Evolutionary conservation across 2,329 filamentous ascomycete genomes (phyloP).

Genomic region (Penicillium sp.): DNA sequence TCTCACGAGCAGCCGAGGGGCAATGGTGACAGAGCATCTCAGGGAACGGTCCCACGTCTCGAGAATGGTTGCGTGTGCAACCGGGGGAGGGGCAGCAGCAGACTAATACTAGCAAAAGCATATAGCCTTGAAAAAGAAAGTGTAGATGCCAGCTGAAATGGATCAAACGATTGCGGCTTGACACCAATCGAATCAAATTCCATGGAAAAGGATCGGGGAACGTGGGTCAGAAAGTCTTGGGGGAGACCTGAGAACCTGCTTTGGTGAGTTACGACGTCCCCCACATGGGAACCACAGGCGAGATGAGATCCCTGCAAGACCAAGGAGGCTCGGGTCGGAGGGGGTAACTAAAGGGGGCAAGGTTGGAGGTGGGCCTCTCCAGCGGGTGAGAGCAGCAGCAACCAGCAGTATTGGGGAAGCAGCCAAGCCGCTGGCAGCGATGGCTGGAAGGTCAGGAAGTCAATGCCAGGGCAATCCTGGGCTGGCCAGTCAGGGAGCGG

Average conservation of each 20-base stretch:
- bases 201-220: slow-evolving; percentile 17
- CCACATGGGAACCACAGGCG: slow-evolving; percentile 25
- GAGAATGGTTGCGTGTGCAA: slow-evolving; percentile 16
- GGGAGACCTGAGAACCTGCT: slow-evolving; percentile 24
- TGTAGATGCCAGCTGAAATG: not conserved
- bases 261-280: slow-evolving; percentile 22
- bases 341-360: slow-evolving; percentile 2
- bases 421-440: slow-evolving; percentile 21
- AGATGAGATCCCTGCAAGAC: slow-evolving; percentile 25
- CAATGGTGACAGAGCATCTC: slow-evolving; percentile 5
- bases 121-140: slow-evolving; percentile 1
- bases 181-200: slow-evolving; percentile 16
- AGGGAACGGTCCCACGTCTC: slow-evolving; percentile 1
- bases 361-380: not conserved
- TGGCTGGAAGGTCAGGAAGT: slow-evolving; percentile 25
- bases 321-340: slow-evolving; percentile 25
- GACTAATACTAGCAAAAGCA: not conserved
- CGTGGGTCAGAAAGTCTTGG: slow-evolving; percentile 14
- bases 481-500: slow-evolving; percentile 33
- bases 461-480: slow-evolving; percentile 31
- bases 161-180: not conserved
- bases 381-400: not conserved
- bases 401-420: slow-evolving; percentile 1
- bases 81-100: not conserved
- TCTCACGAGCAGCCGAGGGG: slow-evolving; percentile 18